Evolutionary conservation across 1,139 yeast species (phyloP).

Genomic region (Geotrichum citri-aurantii): DNA sequence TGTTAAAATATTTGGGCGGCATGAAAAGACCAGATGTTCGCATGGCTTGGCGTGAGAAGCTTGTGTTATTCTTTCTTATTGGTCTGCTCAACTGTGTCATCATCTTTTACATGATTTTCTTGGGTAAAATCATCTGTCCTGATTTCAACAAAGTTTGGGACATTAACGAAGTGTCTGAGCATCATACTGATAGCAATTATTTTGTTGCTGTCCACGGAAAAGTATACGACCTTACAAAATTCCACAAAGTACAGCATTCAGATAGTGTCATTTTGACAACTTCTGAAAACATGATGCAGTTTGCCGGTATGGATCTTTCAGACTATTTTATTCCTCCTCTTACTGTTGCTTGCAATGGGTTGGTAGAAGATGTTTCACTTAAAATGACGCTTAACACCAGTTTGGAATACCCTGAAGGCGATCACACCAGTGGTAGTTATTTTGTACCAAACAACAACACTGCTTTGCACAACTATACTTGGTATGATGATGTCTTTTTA

Average conservation of each 20-base stretch:
- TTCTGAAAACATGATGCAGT: constrained; percentile 32
- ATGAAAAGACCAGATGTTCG: constrained; percentile 37
- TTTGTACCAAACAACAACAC: constrained; percentile 27
- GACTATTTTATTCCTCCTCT: constrained; percentile 41
- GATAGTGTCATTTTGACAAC: constrained; percentile 34
- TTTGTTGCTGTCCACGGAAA: constrained; percentile 39
- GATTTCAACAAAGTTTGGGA: constrained; percentile 41
- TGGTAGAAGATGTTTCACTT: constrained; percentile 34
- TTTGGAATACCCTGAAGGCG: constrained; percentile 28
- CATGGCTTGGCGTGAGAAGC: constrained; percentile 42
- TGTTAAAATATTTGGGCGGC: constrained; percentile 31
- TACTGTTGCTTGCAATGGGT: constrained; percentile 37
- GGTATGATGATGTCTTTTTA: constrained; percentile 36
- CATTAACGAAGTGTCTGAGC: constrained; percentile 34
- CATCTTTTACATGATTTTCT: constrained; percentile 40
- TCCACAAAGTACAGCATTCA: constrained; percentile 36
- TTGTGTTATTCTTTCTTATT: constrained; percentile 36
- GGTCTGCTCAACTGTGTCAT: constrained; percentile 38
- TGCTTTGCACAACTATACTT: constrained; percentile 33
- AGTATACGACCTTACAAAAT: constrained; percentile 40
- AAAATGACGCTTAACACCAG: constrained; percentile 32
- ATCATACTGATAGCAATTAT: constrained; percentile 36
- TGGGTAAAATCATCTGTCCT: constrained; percentile 39
- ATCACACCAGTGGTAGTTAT: constrained; percentile 34
- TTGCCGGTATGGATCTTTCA: constrained; percentile 38